These are phyloP conservation scores for Nissolia schottii DNA, from an alignment of 306 rosid species.

Conservation along the genomic window DNA sequence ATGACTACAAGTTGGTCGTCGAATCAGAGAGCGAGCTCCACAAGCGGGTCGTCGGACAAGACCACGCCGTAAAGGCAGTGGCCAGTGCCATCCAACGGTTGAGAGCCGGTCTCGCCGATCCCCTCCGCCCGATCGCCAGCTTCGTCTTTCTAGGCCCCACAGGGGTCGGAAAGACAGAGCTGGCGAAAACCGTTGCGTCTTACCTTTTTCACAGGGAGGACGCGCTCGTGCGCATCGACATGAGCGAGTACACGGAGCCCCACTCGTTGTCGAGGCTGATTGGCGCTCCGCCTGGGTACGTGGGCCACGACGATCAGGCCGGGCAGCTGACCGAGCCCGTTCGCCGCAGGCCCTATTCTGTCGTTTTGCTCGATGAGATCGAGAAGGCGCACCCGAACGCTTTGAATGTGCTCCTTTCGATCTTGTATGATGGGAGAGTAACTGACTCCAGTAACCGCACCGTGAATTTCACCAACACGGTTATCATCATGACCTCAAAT, in stretches of 20 bases:
- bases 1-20: slow-evolving; percentile 58
- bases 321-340: slow-evolving; percentile 73
- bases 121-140: slow-evolving; percentile 73
- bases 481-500: too few species aligned
- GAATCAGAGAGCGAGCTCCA: slow-evolving; percentile 69
- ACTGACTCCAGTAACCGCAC: too few species aligned
- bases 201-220: slow-evolving; percentile 72
- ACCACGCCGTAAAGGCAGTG: slow-evolving; percentile 67
- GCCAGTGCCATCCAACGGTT: slow-evolving; percentile 72
- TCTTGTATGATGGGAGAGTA: too few species aligned
- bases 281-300: slow-evolving; percentile 84
- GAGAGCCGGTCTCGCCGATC: slow-evolving; percentile 73
- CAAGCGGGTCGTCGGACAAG: slow-evolving; percentile 74
- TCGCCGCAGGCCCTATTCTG: too few species aligned
- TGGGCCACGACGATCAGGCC: slow-evolving; percentile 75
- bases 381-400: too few species aligned
- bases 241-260: slow-evolving; percentile 83
- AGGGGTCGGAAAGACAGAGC: slow-evolving; percentile 78
- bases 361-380: too few species aligned
- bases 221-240: slow-evolving; percentile 74
- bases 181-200: slow-evolving; percentile 73
- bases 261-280: slow-evolving; percentile 69
- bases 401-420: too few species aligned
- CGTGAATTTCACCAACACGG: too few species aligned
- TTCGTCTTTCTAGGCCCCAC: slow-evolving; percentile 87